Evolutionary conservation across 2,329 filamentous ascomycete genomes (phyloP), one percentile per base, ranked within the genome.

Genomic region (Aureobasidium zeae): DNA sequence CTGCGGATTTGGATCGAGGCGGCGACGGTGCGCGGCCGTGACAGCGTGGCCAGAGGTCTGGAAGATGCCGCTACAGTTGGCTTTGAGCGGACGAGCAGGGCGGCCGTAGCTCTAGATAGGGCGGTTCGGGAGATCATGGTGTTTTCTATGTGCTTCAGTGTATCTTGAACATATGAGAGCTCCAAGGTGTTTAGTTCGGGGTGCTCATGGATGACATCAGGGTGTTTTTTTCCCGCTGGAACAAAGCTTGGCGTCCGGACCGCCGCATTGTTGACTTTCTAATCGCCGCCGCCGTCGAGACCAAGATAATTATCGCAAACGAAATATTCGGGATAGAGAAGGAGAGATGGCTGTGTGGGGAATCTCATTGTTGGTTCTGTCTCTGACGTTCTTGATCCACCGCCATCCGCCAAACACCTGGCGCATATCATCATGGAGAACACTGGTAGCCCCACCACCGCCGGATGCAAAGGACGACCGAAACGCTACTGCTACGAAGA

Each of bases 261-360:
- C 29, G 9, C 29, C 29, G 29, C 29, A 16, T 8, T 17, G 37
- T 29, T 16, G 15, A 13, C 9, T 16, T 37, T n/a, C n/a, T n/a
- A n/a, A n/a, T n/a, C n/a, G n/a, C n/a, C 11, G 37, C 20, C 16
- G 21, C 29, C 17, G 8, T n/a, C 5, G n/a, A 21, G 8, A 33
- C 10, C 16, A 20, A 16, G 29, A 11, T 17, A 8, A 8, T 33
- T 4, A 20, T 33, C 17, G 11, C 7, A 15, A n/a, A 4, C 20
- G 2, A 5, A 3, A 17, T 16, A 36, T 13, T 19, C 20, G 17
- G 16, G 6, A 39, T n/a, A 20, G 20, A 31, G 29, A 30, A 8
- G 26, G 43, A n/a, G n/a, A n/a, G 7, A 70, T 70, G 67, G 66
- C 63, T 48, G 64, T 63, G 56, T 52, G 65, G 48, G 62, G 61